Percentiles rank a stretch among this genome's conserved stretches.
Evolutionary conservation across 768 basidiomycete species (phyloP).

Genomic region (Mycena maculata): DNA sequence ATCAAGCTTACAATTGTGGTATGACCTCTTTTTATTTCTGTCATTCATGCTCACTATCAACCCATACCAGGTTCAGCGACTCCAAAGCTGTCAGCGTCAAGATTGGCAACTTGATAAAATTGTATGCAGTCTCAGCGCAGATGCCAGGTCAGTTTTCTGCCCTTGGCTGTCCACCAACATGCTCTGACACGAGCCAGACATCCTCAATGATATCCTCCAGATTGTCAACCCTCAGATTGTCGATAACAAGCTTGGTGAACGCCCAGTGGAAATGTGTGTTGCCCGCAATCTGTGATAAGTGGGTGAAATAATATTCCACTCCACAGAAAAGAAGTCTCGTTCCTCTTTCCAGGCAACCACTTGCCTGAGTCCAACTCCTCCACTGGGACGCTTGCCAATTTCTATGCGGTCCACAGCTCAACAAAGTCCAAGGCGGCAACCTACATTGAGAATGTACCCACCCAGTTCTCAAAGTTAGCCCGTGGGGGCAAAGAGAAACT

Average conservation of each 20-base stretch:
- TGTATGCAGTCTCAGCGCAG: neutral
- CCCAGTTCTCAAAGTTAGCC: neutral
- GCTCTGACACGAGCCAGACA: neutral
- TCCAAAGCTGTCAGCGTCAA: neutral
- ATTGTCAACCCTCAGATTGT: conserved; percentile 8
- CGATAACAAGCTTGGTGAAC: neutral
- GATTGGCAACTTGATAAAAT: neutral
- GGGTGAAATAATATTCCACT: neutral
- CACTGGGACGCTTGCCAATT: conserved; percentile 11
- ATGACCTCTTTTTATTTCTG: neutral
- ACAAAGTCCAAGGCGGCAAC: conserved; percentile 2
- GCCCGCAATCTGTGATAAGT: neutral
- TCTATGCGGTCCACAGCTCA: conserved; percentile 4
- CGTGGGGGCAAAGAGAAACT: conserved; percentile 9
- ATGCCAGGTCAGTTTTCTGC: neutral
- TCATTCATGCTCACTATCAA: neutral
- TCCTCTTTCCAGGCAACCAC: conserved; percentile 1
- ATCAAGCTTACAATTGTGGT: neutral
- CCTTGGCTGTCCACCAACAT: neutral
- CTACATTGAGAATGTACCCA: conserved; percentile 15
- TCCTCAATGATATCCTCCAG: neutral
- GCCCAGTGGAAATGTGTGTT: conserved; percentile 9
- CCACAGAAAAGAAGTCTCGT: conserved; percentile 2
- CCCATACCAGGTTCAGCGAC: neutral
- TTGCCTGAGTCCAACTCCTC: conserved; percentile 2